phyloP scores from a whole-genome alignment of 169 alveolate genomes.

The Neospora caninum region DNA sequence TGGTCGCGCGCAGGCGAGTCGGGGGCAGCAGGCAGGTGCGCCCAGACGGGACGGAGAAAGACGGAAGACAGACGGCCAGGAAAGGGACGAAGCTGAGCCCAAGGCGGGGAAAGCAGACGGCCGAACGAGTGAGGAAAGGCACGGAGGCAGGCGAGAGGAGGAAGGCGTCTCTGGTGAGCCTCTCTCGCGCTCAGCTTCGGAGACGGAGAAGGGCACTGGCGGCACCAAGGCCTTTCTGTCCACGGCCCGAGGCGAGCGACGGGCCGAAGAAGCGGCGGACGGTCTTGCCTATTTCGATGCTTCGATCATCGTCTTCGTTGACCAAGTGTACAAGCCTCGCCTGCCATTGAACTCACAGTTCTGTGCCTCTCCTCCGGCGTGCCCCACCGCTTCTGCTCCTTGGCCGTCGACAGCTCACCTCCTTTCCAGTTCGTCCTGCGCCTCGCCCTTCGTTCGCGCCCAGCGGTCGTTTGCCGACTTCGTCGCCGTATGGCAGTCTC shows the following conservation, averaged over 20 bases:
- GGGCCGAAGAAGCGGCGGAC: not conserved
- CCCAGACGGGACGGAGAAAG: conserved; percentile 2
- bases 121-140: not conserved
- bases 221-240: not conserved
- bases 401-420: not conserved
- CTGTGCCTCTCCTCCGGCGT: not conserved
- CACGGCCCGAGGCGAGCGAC: not conserved
- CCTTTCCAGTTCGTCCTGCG: not conserved
- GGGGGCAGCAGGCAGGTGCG: not conserved
- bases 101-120: not conserved
- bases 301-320: not conserved
- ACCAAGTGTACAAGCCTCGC: conserved; percentile 22
- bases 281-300: not conserved
- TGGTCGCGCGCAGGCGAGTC: not conserved
- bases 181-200: not conserved
- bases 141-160: not conserved
- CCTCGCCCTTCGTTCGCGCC: not conserved
- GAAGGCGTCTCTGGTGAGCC: not conserved
- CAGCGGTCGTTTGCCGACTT: not conserved
- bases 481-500: not conserved
- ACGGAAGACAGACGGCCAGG: conserved; percentile 40
- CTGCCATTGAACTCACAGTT: not conserved
- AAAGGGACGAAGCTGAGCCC: not conserved
- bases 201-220: not conserved
- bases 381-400: not conserved